Percentiles rank a stretch among this genome's conserved stretches.
Conservation (phyloP, 2,329 filamentous ascomycete genomes). For the Emmonsiellopsis sp. region DNA sequence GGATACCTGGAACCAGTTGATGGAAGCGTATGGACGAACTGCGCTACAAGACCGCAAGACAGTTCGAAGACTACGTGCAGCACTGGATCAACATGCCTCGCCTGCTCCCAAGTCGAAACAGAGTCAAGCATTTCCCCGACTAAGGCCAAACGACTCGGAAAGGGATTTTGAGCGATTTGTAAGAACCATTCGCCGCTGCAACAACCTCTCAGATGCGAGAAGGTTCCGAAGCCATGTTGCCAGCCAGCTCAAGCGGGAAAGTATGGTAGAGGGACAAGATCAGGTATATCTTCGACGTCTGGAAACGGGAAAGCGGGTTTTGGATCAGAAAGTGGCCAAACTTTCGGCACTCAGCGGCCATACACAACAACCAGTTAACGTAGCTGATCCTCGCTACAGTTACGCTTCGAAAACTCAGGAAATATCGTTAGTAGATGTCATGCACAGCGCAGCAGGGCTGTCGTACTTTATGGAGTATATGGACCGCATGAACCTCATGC, state of each 20-base stretch:
- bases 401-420: conserved; percentile 58
- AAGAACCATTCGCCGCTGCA: conserved; percentile 74
- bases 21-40: conserved; percentile 77
- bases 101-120: conserved; percentile 59
- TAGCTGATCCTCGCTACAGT: conserved; percentile 22
- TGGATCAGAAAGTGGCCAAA: conserved; percentile 81
- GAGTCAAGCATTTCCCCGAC: conserved; percentile 62
- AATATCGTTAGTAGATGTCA: conserved; percentile 70
- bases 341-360: conserved; percentile 58
- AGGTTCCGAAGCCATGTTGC: conserved; percentile 86
- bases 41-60: conserved; percentile 93
- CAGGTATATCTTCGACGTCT: conserved; percentile 77
- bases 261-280: conserved; percentile 67
- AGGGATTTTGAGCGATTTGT: conserved; percentile 92
- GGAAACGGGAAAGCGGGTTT: conserved; percentile 78
- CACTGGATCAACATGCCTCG: conserved; percentile 86
- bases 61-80: conserved; percentile 81
- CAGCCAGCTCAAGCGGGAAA: conserved; percentile 82
- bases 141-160: conserved; percentile 77
- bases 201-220: conserved; percentile 84
- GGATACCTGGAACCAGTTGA: conserved; percentile 94
- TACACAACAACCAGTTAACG: conserved; percentile 19
- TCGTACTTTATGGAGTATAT: conserved; percentile 99
- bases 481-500: conserved; percentile 81
- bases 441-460: conserved; percentile 79